Conservation (phyloP, 371 early-diverging fungal species). For the Mucor indicus region DNA sequence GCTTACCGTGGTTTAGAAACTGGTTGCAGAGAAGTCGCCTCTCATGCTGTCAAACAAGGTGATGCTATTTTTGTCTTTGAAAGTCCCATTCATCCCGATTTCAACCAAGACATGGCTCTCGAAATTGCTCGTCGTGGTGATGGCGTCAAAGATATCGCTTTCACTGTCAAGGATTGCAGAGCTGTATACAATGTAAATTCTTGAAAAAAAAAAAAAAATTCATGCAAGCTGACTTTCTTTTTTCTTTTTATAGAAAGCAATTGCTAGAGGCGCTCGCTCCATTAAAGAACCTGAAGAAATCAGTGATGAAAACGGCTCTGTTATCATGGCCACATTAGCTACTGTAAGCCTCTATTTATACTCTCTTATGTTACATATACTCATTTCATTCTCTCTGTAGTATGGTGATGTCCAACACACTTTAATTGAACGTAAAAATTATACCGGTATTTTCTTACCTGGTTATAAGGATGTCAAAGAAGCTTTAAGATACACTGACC, state of each 20-base stretch:
- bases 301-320: constrained; percentile 82
- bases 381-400: constrained; percentile 16
- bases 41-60: constrained; percentile 85
- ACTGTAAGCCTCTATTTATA: constrained; percentile 51
- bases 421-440: constrained; percentile 83
- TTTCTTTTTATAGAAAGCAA: constrained; percentile 56
- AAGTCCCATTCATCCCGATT: constrained; percentile 87
- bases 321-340: constrained; percentile 88
- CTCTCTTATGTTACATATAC: background rate
- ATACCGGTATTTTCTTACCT: constrained; percentile 88
- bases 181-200: constrained; percentile 56
- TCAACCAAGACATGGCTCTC: constrained; percentile 64
- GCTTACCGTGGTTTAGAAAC: constrained; percentile 97
- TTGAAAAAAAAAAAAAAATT: no score
- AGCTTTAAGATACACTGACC: constrained; percentile 55
- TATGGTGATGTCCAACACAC: constrained; percentile 95
- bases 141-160: constrained; percentile 93
- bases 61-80: constrained; percentile 86
- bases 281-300: constrained; percentile 80
- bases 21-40: constrained; percentile 80
- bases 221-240: constrained; percentile 2
- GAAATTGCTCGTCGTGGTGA: constrained; percentile 88
- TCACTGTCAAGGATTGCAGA: constrained; percentile 85
- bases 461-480: constrained; percentile 54
- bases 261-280: constrained; percentile 84